These are phyloP conservation scores for Colletotrichum destructivum DNA, from an alignment of 2,329 filamentous ascomycete species.

Conservation along the genomic window DNA sequence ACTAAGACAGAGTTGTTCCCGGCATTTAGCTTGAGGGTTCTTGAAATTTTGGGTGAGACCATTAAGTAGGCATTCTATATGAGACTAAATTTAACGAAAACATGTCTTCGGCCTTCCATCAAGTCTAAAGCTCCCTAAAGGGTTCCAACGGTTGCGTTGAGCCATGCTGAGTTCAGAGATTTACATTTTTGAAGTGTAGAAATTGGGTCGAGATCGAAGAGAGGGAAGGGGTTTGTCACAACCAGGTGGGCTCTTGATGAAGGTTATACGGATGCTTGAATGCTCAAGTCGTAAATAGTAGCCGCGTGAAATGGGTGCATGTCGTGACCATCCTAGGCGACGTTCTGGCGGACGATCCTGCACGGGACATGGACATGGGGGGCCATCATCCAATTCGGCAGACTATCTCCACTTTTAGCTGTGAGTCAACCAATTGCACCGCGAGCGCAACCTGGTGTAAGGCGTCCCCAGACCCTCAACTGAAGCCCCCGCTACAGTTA, in stretches of 20 bases:
- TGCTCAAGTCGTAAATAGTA: not conserved
- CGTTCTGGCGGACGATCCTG: not conserved
- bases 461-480: not conserved
- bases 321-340: not conserved
- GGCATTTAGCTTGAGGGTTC: too few relatives aligned
- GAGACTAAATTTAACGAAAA: too few relatives aligned
- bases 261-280: not conserved
- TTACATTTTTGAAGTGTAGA: not conserved
- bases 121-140: too few relatives aligned
- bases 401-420: not conserved
- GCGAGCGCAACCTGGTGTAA: conserved; percentile 9
- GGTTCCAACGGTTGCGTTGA: too few relatives aligned
- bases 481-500: not conserved
- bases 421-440: not conserved
- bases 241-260: not conserved
- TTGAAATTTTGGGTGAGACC: too few relatives aligned
- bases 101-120: too few relatives aligned
- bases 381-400: not conserved
- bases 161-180: too few relatives aligned
- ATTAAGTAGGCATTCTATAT: too few relatives aligned
- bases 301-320: not conserved
- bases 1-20: too few relatives aligned
- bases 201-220: not conserved
- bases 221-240: not conserved
- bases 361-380: not conserved